phyloP scores from a whole-genome alignment of 2,329 filamentous ascomycete species.

The Xylaria sp. region DNA sequence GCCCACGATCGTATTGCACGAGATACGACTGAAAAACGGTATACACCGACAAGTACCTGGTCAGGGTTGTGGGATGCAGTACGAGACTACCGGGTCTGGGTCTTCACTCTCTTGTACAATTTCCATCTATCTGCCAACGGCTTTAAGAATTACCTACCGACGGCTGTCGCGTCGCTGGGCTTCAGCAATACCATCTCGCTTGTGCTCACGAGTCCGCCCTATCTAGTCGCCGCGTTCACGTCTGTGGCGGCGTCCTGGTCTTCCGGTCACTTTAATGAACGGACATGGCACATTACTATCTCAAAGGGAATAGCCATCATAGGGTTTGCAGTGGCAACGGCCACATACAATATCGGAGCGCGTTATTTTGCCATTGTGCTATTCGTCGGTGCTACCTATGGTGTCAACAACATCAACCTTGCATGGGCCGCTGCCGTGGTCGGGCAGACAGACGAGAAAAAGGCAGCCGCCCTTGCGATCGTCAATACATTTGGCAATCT shows the following conservation, averaged over 20 bases:
- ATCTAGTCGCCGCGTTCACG: slow-evolving; percentile 36
- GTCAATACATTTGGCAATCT: slow-evolving; percentile 41
- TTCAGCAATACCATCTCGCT: slow-evolving; percentile 52
- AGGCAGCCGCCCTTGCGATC: slow-evolving; percentile 50
- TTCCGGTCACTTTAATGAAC: slow-evolving; percentile 53
- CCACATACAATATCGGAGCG: slow-evolving; percentile 37
- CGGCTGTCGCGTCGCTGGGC: slow-evolving; percentile 50
- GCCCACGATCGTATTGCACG: slow-evolving; percentile 46
- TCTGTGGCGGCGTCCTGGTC: slow-evolving; percentile 47
- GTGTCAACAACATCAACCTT: slow-evolving; percentile 52
- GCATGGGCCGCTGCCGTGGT: slow-evolving; percentile 50
- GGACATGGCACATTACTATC: slow-evolving; percentile 53
- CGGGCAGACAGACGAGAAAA: slow-evolving; percentile 55
- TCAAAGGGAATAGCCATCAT: slow-evolving; percentile 48
- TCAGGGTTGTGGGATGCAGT: slow-evolving; percentile 38
- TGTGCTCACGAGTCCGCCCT: slow-evolving; percentile 53
- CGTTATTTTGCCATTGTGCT: slow-evolving; percentile 46
- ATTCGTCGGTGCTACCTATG: slow-evolving; percentile 45
- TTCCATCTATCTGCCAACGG: slow-evolving; percentile 31
- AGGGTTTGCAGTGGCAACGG: slow-evolving; percentile 37
- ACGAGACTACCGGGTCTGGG: slow-evolving; percentile 50
- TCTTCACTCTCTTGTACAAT: slow-evolving; percentile 54
- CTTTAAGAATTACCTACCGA: slow-evolving; percentile 40
- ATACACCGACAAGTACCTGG: slow-evolving; percentile 46
- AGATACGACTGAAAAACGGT: slow-evolving; percentile 43